Base-by-base conservation (phyloP, 1,139 yeast species). In the Suzukiozyma palmioleophila region DNA sequence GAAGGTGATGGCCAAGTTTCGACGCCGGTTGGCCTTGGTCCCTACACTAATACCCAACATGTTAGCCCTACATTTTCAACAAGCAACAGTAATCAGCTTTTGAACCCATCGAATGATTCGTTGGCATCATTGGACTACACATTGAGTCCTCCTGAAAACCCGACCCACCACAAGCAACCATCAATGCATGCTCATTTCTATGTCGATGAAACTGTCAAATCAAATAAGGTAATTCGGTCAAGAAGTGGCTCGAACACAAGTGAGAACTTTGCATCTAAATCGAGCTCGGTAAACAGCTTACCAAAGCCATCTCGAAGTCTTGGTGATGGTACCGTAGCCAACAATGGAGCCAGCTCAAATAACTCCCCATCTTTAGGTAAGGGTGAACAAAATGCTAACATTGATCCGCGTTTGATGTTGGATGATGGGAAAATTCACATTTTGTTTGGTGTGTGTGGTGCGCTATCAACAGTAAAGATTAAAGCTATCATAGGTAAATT, bases 361-460 rank as follows among this genome's bases (percentile, higher is more conserved):
- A 36, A 44, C 10, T 41, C 45, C 32, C 51, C 48, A 11, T 29
- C 38, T 11, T 15, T 44, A 10, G 43, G 43, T 33, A 38, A 39
- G 48, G 60, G 64, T 39, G 84, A 79, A 47, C 73, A 69, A 37
- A 68, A 70, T 25, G 66, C 77, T 30, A 81, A 80, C 47, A 68
- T 80, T 38, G 95, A 86, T 53, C 89, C 95, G 2, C 70, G 95
- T 33, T 66, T 89, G 49, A 95, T 95, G 1, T 88, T 84, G 56
- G 90, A 89, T 58, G 97, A 90, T 59, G 96, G 95, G 7, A 89
- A 86, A 56, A 64, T 86, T 42, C 97, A 90, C 62, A 79, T 90
- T 15, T 68, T 90, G 42, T 69, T 90, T 43, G 97, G 96, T 2
- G 95, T 89, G 1, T 88, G 96, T 50, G 97, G 97, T 2, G 88